phyloP scores from a whole-genome alignment of 2,329 filamentous ascomycete genomes.

The Colletotrichum godetiae region DNA sequence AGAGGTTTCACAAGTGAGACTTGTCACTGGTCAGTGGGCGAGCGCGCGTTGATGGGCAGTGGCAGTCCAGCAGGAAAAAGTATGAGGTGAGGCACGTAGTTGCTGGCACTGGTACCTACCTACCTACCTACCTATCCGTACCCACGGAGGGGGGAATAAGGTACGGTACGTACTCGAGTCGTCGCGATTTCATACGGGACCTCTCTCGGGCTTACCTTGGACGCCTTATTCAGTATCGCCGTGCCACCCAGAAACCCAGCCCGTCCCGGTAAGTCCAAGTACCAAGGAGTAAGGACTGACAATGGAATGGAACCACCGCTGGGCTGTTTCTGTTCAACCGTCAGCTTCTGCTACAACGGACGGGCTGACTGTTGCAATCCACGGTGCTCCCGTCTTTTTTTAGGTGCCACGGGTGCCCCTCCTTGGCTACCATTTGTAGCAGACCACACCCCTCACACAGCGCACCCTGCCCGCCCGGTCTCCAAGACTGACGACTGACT shows the following conservation, averaged over 20 bases:
- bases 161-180: background rate
- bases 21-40: slow-evolving; percentile 19
- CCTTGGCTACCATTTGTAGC: slow-evolving; percentile 23
- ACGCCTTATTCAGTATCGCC: background rate
- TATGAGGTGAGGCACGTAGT: background rate
- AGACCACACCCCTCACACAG: background rate
- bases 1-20: slow-evolving; percentile 29
- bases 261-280: background rate
- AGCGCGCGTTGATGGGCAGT: background rate
- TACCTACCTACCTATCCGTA: no score
- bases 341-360: background rate
- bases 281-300: background rate
- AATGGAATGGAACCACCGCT: background rate
- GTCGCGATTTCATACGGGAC: background rate
- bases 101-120: background rate
- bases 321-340: slow-evolving; percentile 11
- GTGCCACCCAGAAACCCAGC: background rate
- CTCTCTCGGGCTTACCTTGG: background rate
- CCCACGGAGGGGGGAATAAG: no score
- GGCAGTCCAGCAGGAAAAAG: background rate
- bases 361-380: background rate
- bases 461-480: background rate
- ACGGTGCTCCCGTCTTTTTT: slow-evolving; percentile 17
- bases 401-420: slow-evolving; percentile 31
- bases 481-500: background rate